Evolutionary conservation across 371 early-diverging fungal species (phyloP).

Genomic region (Syncephalastrum racemosum): DNA sequence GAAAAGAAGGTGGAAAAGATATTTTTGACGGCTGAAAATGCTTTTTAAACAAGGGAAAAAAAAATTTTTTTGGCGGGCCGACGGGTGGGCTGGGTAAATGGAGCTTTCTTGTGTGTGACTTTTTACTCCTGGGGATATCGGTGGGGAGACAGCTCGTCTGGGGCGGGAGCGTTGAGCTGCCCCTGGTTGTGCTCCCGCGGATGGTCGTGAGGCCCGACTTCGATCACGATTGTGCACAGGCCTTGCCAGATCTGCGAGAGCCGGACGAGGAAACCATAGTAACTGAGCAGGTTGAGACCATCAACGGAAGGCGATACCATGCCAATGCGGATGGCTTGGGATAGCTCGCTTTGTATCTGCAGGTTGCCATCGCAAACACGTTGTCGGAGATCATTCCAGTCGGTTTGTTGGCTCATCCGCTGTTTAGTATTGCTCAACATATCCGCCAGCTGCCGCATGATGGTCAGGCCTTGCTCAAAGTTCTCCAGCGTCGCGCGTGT

Average conservation of each 20-base stretch:
- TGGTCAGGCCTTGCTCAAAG: conserved; percentile 16
- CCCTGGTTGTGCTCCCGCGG: not conserved
- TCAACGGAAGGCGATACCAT: conserved; percentile 7
- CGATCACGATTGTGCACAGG: conserved; percentile 10
- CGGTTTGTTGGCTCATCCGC: conserved; percentile 13
- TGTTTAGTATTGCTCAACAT: conserved; percentile 18
- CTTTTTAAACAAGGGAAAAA: too few relatives aligned
- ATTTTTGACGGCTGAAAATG: too few relatives aligned
- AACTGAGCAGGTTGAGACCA: conserved; percentile 14
- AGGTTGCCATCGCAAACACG: conserved; percentile 8
- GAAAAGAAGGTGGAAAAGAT: too few relatives aligned
- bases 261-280: conserved; percentile 25
- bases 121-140: too few relatives aligned
- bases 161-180: too few relatives aligned
- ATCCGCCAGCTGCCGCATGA: conserved; percentile 17
- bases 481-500: conserved; percentile 15
- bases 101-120: too few relatives aligned
- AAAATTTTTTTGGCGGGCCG: too few relatives aligned
- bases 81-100: too few relatives aligned
- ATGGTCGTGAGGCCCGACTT: conserved; percentile 14
- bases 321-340: conserved; percentile 9
- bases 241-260: conserved; percentile 23
- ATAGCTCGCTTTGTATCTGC: conserved; percentile 13
- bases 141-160: too few relatives aligned
- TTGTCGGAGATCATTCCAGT: conserved; percentile 14